phyloP scores from a whole-genome alignment of 2,329 filamentous ascomycete genomes.

The Aspergillus sp. region DNA sequence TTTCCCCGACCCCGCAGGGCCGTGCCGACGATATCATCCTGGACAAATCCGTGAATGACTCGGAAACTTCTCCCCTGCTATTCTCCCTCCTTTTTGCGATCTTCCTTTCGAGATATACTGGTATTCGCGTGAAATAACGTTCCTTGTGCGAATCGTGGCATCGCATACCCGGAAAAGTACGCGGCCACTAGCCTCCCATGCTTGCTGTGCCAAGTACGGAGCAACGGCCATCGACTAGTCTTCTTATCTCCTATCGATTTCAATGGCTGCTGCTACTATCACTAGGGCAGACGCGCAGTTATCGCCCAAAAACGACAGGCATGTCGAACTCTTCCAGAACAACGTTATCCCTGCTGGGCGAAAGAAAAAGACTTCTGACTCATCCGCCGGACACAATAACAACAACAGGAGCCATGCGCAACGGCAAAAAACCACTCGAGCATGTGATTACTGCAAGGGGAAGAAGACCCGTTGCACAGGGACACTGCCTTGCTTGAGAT shows the following conservation, averaged over 20 bases:
- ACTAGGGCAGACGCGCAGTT: conserved; percentile 1
- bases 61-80: conserved; percentile 10
- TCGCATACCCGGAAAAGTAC: conserved; percentile 1
- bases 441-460: conserved; percentile 33
- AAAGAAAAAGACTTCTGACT: conserved; percentile 26
- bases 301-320: conserved; percentile 3
- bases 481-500: conserved; percentile 30
- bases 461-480: conserved; percentile 35
- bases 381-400: conserved; percentile 10
- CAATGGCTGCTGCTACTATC: conserved; percentile 4
- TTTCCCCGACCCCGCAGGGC: background rate
- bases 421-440: conserved; percentile 33
- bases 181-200: background rate
- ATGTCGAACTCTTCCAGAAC: background rate
- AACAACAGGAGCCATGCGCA: conserved; percentile 4
- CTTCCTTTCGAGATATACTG: background rate
- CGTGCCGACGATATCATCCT: background rate
- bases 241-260: background rate
- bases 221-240: background rate
- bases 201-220: background rate
- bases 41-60: conserved; percentile 3
- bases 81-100: no score
- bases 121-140: background rate
- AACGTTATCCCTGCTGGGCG: conserved; percentile 5
- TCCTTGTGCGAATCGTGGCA: background rate